Base-by-base conservation (phyloP, 163 green algal genomes). In the Volvox carteri region DNA sequence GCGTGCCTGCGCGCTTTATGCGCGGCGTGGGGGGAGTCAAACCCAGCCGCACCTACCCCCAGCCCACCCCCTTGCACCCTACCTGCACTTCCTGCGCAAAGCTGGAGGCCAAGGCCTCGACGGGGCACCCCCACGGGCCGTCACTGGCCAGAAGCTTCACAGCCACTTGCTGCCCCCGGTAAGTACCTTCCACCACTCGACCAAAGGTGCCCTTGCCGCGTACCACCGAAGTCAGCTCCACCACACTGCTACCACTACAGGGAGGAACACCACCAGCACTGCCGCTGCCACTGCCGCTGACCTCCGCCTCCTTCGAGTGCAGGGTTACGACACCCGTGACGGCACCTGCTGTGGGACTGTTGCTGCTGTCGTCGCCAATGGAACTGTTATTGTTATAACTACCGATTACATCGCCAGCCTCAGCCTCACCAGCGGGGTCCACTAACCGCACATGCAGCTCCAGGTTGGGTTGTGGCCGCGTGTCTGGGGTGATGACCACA, bases 141-240 rank as follows among this genome's bases (percentile, higher is more conserved):
- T 73, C 62, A 11, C 28, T 41, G 23, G 62, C 19, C 37, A 79
- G 1, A 14, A 79, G 23, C 72, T 79, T 79, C 16, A 79, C 72
- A 18, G 72, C 72, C 72, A 79, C 72, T 0, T 18, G 72, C 41
- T 56, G 16, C 25, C 72, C 72, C 4, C 30, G 39, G 42, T 58
- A 79, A 4, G 35, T 56, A 4, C 37, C 72, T 39, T 79, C 72
- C 41, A 79, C 39, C 39, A 79, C 72, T 28, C 72, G 72, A 5
- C 72, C 72, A 60, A 79, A 79, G 11, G 72, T 21, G 39, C 72
- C 72, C 30, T 50, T 52, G 39, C 72, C 72, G 37, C 72, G 72
- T 6, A 79, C 72, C 72, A 79, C 72, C 39, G 39, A 39, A 37
- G 44, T 28, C 41, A 79, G 72, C 72, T 52, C 35, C 30, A 79